These are phyloP conservation scores for Capronia americana DNA, from an alignment of 2,329 filamentous ascomycete species.

Conservation along the genomic window DNA sequence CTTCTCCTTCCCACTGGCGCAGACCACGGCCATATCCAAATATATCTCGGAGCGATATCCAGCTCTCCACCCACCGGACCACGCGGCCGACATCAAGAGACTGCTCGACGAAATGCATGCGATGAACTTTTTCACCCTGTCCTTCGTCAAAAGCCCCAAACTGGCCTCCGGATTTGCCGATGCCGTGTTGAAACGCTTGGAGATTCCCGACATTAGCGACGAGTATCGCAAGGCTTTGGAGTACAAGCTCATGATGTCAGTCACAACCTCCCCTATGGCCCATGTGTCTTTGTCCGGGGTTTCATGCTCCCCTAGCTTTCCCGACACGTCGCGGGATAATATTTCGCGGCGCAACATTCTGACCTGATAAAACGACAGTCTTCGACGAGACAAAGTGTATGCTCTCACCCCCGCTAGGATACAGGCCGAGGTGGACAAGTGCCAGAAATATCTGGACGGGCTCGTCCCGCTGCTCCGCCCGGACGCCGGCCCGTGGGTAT, in stretches of 20 bases:
- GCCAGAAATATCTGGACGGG: background rate
- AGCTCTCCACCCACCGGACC: slow-evolving; percentile 6
- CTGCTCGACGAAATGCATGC: slow-evolving; percentile 18
- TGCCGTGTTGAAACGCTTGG: slow-evolving; percentile 6
- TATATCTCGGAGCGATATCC: slow-evolving; percentile 12
- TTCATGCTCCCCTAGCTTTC: background rate
- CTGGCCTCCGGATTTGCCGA: slow-evolving; percentile 16
- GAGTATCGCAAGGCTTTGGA: slow-evolving; percentile 20
- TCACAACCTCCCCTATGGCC: slow-evolving; percentile 6
- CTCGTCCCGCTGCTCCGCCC: slow-evolving; percentile 9
- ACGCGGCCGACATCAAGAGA: slow-evolving; percentile 5
- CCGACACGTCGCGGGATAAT: slow-evolving; percentile 3
- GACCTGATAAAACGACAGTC: slow-evolving; percentile 4
- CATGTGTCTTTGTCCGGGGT: background rate
- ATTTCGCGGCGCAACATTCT: slow-evolving; percentile 5
- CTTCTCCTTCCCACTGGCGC: slow-evolving; percentile 12
- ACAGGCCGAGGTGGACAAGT: slow-evolving; percentile 5
- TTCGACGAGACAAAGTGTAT: slow-evolving; percentile 12
- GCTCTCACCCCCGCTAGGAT: slow-evolving; percentile 3
- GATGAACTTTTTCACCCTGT: slow-evolving; percentile 24
- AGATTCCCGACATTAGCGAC: slow-evolving; percentile 5
- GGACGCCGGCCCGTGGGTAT: slow-evolving; percentile 14
- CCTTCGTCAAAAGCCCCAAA: slow-evolving; percentile 16
- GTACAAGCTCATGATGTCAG: slow-evolving; percentile 22
- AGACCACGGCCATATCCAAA: slow-evolving; percentile 8